Conservation (phyloP, 768 basidiomycete genomes). For the Sarcomyxa edulis region DNA sequence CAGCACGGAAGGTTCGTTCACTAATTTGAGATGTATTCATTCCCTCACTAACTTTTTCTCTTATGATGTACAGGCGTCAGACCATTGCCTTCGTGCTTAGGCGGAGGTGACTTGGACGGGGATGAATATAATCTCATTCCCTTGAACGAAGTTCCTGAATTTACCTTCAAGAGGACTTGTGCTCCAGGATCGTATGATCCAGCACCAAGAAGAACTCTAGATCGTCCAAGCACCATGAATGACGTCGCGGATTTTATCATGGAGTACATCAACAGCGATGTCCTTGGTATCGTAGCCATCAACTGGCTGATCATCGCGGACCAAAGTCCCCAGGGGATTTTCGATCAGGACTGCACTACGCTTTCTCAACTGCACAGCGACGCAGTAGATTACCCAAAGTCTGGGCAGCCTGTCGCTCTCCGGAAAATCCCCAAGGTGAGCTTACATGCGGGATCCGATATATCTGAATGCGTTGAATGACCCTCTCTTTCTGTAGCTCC, state of each 20-base stretch:
- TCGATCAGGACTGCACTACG: slow-evolving; percentile 44
- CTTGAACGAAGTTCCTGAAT: slow-evolving; percentile 29
- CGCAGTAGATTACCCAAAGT: slow-evolving; percentile 67
- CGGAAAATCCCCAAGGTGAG: slow-evolving; percentile 39
- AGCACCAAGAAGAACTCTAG: slow-evolving; percentile 37
- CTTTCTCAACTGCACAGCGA: slow-evolving; percentile 56
- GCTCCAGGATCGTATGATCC: slow-evolving; percentile 45
- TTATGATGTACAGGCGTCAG: slow-evolving; percentile 36
- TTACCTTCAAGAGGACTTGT: slow-evolving; percentile 17
- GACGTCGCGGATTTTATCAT: slow-evolving; percentile 69
- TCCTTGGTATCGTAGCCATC: slow-evolving; percentile 52
- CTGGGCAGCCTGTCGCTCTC: slow-evolving; percentile 38
- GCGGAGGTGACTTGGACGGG: slow-evolving; percentile 70
- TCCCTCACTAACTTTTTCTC: not conserved
- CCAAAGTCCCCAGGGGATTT: slow-evolving; percentile 37
- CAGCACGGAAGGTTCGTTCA: slow-evolving; percentile 44
- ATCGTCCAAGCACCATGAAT: slow-evolving; percentile 46
- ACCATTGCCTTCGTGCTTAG: slow-evolving; percentile 57
- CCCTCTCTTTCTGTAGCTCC: too few relatives aligned
- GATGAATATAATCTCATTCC: slow-evolving; percentile 53
- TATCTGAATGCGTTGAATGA: too few relatives aligned
- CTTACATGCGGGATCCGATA: too few relatives aligned
- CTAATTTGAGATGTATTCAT: not conserved
- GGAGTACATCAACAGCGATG: slow-evolving; percentile 65
- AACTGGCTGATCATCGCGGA: slow-evolving; percentile 68